Evolutionary conservation across 352 stramenopile species (phyloP), one percentile per base, ranked within the genome.

Genomic region (Pythium insidiosum): DNA sequence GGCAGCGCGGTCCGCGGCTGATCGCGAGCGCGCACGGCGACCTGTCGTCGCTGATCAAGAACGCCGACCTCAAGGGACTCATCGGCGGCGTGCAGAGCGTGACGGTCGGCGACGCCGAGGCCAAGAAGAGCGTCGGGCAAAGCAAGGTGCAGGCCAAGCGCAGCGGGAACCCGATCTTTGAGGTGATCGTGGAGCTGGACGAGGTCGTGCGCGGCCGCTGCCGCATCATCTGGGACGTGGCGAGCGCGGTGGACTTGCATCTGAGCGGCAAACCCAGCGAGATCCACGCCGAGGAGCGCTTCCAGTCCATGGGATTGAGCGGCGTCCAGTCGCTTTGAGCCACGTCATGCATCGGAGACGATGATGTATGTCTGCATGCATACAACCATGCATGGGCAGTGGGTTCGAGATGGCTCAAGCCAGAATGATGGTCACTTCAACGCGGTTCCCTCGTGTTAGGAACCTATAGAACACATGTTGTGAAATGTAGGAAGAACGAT

Each of bases 21-120:
- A 83, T 96, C 31, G 85, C 84, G 15, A 92, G 72, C 43, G 81
- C 84, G 1, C 84, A 95, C 41, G 88, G 85, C 29, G 68, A 93
- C 49, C 68, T 97, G 16, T 61, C 66, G 6, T 67, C 67, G 38
- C 43, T 97, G n/a, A 58, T 97, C 7, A 77, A 86, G 53, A 95
- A 97, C 55, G 52, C 65, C 18, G 66, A 88, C 4, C 61, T 96
- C 23, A 71, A 69, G n/a, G 80, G 77, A 1, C 50, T 95, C 1
- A 46, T 96, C 0, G 82, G 84, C 13, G 84, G 83, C 5, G 62
- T 85, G 3, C 68, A 91, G 40, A 68, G 55, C 34, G 76, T 92
- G 13, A 86, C 53, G 0, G 11, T 94, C 6, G 68, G 78, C 21
- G 81, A 90, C 33, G 45, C 45, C 12, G 54, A 57, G 6, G 75